These are phyloP conservation scores for Neltuma alba DNA, from an alignment of 306 rosid species.

Conservation along the genomic window DNA sequence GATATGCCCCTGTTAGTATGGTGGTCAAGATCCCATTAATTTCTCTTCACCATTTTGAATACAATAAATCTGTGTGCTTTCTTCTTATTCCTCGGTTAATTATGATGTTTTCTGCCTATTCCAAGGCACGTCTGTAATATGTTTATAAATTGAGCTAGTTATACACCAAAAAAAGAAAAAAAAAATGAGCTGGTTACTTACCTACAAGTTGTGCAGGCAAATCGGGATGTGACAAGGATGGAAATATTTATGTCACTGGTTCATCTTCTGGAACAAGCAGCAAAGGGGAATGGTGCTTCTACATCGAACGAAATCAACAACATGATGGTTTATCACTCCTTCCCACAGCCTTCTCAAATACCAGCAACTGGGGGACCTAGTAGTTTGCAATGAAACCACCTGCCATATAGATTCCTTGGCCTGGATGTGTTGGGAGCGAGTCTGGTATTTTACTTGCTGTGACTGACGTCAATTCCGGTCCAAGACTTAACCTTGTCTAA, in stretches of 20 bases:
- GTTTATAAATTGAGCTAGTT: background rate
- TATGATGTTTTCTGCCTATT: background rate
- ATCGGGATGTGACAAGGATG: conserved; percentile 92
- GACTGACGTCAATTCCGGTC: conserved; percentile 61
- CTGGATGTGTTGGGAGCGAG: conserved; percentile 77
- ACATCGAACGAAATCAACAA: conserved; percentile 51
- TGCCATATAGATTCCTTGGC: conserved; percentile 40
- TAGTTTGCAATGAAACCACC: conserved; percentile 61
- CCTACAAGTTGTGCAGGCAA: conserved; percentile 59
- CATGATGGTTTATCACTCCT: conserved; percentile 68
- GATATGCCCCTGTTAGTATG: no score
- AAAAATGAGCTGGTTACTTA: no score
- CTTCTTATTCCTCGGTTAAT: background rate
- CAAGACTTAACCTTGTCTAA: conserved; percentile 48
- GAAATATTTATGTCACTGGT: conserved; percentile 94
- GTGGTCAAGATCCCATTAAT: background rate
- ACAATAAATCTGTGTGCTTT: background rate
- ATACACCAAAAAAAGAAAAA: no score
- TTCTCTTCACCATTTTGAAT: no score
- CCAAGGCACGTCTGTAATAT: background rate
- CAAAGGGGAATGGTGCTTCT: conserved; percentile 56
- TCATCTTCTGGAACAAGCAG: conserved; percentile 84
- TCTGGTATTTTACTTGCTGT: conserved; percentile 59
- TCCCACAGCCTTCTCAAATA: conserved; percentile 65
- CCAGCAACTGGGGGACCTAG: conserved; percentile 74